Conservation (phyloP, 2,329 filamentous ascomycete species). For the Dactylellina parvicollis region DNA sequence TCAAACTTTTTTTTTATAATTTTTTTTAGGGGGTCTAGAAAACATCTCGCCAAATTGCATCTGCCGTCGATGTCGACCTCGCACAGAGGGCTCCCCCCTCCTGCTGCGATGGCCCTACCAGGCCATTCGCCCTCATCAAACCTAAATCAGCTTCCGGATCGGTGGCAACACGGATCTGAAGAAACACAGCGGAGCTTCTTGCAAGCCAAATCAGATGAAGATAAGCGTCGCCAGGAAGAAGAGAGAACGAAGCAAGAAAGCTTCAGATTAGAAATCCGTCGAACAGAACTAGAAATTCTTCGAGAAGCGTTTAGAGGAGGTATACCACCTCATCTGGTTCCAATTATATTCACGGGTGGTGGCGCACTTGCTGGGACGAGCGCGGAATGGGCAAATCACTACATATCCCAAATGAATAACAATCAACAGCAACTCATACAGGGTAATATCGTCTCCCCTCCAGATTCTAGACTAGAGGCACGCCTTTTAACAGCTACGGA, state of each 20-base stretch:
- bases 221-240: constrained; percentile 67
- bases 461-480: constrained; percentile 41
- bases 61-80: constrained; percentile 63
- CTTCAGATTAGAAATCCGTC: constrained; percentile 65
- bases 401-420: constrained; percentile 63
- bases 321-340: constrained; percentile 66
- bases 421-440: constrained; percentile 63
- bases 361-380: constrained; percentile 64
- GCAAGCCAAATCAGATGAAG: constrained; percentile 66
- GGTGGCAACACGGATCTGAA: constrained; percentile 65
- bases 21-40: no score
- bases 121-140: constrained; percentile 57
- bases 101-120: constrained; percentile 66
- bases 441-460: constrained; percentile 43
- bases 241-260: constrained; percentile 67
- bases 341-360: constrained; percentile 67
- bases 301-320: constrained; percentile 66
- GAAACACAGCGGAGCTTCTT: constrained; percentile 67
- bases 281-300: constrained; percentile 67
- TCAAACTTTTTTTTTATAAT: no score
- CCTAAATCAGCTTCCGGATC: constrained; percentile 57
- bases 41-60: constrained; percentile 14
- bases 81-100: constrained; percentile 67
- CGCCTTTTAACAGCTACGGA: constrained; percentile 54
- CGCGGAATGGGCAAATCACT: constrained; percentile 66